Base-by-base conservation (phyloP, 108 stramenopile species). In the Fragilaria crotonensis region DNA sequence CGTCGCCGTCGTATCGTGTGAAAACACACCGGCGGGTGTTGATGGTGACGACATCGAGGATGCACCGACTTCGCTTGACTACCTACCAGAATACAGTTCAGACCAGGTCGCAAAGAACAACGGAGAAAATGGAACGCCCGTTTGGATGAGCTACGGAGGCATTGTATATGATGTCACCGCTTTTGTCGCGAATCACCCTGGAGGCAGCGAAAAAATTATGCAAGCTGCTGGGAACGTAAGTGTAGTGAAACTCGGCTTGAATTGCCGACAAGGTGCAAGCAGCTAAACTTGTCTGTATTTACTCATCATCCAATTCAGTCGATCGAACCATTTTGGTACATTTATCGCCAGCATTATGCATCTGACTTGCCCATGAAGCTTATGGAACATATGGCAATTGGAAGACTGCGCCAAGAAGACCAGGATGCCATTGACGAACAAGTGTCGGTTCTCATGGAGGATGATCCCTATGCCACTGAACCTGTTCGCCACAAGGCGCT, bases 101-200 rank as follows among this genome's bases (percentile, higher is more conserved):
- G 76, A 80, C 5, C 59, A 83, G 52, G 81, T 87, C 5, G 64
- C 77, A 25, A 30, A 77, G 52, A 80, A 80, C 60, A 69, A 88
- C 58, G 83, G 81, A 5, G 52, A 66, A 20, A 68, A 81, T 53
- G 79, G 79, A 32, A 72, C 64, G 46, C 82, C 76, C 18, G 67
- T 90, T 28, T 98, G 96, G 95, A 94, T 98, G 71, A 87, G 84
- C 19, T 78, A 73, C 45, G 74, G 74, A 54, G 73, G 65, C 23
- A 41, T 50, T 33, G 96, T 98, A 1, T 99, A 97, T 66, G 96
- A 99, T 75, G 91, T 97, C 1, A 97, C 98, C 7, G 74, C 90
- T 23, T 99, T 99, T 59, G 71, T 96, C 25, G 68, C 63, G 23
- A 81, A 84, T 66, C 90, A 91, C 72, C 92, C 91, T 2, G 90